These are phyloP conservation scores for Onygenales sp. DNA, from an alignment of 2,329 filamentous ascomycete species.

Conservation along the genomic window DNA sequence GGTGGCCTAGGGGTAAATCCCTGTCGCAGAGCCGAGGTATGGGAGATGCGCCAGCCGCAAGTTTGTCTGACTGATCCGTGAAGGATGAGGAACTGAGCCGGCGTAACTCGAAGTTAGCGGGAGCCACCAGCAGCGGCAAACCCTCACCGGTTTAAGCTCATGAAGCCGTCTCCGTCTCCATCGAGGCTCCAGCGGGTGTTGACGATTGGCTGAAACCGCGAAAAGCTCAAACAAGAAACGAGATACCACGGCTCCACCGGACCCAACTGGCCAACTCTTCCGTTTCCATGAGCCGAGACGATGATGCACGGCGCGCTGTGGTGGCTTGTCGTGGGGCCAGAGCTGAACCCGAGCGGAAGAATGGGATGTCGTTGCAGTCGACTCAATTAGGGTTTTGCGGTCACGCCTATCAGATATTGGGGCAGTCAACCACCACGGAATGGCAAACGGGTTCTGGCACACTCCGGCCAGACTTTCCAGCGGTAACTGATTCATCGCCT, in stretches of 20 bases:
- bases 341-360: no score
- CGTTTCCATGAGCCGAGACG: neutral
- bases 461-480: no score
- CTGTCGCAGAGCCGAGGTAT: neutral
- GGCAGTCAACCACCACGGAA: no score
- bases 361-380: no score
- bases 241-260: neutral
- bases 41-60: neutral
- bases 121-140: neutral
- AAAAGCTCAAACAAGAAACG: neutral
- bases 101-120: neutral
- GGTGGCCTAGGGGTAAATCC: neutral
- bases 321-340: neutral
- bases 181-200: neutral
- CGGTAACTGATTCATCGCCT: no score
- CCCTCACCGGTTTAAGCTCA: slow-evolving; percentile 1
- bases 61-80: neutral
- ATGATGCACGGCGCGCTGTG: neutral
- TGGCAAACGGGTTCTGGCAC: no score
- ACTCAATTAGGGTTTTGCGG: no score
- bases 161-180: neutral
- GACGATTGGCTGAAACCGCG: neutral
- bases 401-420: no score
- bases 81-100: no score
- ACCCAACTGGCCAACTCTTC: neutral